A percentile compares a stretch with the other conserved stretches of the same genome.
Evolutionary conservation across 352 stramenopile species (phyloP).

Genomic region (Peronosclerospora sorghi): DNA sequence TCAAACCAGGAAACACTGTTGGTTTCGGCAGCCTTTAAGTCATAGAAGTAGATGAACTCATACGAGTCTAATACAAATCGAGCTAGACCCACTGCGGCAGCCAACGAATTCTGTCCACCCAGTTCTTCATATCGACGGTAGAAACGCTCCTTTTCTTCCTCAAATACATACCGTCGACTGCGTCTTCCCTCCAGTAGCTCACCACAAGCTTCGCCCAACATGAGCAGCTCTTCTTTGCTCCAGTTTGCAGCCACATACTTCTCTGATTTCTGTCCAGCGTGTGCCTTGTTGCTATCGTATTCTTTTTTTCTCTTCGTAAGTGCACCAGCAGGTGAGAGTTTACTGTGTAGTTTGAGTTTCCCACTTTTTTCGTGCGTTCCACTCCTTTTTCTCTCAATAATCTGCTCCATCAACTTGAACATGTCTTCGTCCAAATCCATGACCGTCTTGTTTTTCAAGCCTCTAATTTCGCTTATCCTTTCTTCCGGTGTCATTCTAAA

Average conservation of each 20-base stretch:
- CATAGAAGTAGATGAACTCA: slow-evolving; percentile 36
- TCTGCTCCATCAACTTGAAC: slow-evolving; percentile 17
- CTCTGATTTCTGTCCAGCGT: slow-evolving; percentile 10
- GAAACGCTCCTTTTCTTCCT: slow-evolving; percentile 30
- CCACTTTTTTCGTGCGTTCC: slow-evolving; percentile 1
- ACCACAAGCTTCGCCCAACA: slow-evolving; percentile 22
- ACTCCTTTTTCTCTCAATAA: slow-evolving; percentile 11
- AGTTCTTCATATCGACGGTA: slow-evolving; percentile 26
- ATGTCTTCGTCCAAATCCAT: slow-evolving; percentile 24
- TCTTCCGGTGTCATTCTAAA: slow-evolving; percentile 18
- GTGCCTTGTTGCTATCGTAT: slow-evolving; percentile 2
- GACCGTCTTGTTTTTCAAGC: slow-evolving; percentile 24
- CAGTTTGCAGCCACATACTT: slow-evolving; percentile 21
- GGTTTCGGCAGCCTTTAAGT: slow-evolving; percentile 17
- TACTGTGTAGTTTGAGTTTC: slow-evolving; percentile 6
- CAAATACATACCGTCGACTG: slow-evolving; percentile 27
- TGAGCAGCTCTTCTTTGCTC: slow-evolving; percentile 23
- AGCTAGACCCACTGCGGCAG: slow-evolving; percentile 16
- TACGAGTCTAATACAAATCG: slow-evolving; percentile 31
- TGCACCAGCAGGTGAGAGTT: background rate
- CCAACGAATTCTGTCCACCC: slow-evolving; percentile 17
- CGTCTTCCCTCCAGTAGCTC: slow-evolving; percentile 25
- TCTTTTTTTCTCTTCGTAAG: slow-evolving; percentile 7
- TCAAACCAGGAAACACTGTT: slow-evolving; percentile 25
- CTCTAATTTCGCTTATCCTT: slow-evolving; percentile 15